These are phyloP conservation scores for Cronartium quercuum DNA, from an alignment of 1,284 basidiomycete genomes.

Conservation along the genomic window DNA sequence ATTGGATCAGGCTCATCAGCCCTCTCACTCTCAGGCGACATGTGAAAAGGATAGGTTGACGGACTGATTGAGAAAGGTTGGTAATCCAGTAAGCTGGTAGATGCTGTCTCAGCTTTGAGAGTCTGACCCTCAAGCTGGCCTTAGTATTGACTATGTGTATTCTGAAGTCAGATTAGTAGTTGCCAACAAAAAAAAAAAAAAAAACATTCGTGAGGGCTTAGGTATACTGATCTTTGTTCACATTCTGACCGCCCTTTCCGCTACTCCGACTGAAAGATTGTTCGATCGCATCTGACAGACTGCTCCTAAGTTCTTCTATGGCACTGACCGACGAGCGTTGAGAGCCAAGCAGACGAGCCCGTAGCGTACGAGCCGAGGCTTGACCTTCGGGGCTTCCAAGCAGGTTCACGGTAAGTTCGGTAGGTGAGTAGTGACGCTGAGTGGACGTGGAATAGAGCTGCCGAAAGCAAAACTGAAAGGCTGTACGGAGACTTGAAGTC, in stretches of 20 bases:
- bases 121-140: constrained; percentile 10
- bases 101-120: background rate
- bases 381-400: no score
- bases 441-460: no score
- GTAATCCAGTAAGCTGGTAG: constrained; percentile 31
- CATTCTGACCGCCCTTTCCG: constrained; percentile 38
- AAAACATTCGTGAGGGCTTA: background rate
- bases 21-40: no score
- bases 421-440: no score
- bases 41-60: background rate
- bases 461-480: no score
- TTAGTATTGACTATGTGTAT: constrained; percentile 21
- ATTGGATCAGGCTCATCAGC: background rate
- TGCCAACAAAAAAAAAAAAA: background rate
- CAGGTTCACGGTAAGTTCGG: no score
- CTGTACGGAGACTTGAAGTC: no score
- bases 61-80: constrained; percentile 20
- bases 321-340: no score
- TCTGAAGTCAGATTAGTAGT: background rate
- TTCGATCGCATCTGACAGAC: background rate
- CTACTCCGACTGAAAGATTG: constrained; percentile 18
- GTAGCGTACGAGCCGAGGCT: no score
- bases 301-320: no score
- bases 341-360: no score
- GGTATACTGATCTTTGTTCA: constrained; percentile 13